Evolutionary conservation across 108 stramenopile genomes (phyloP), one percentile per base, ranked within the genome.

Genomic region (Tribonema minus): DNA sequence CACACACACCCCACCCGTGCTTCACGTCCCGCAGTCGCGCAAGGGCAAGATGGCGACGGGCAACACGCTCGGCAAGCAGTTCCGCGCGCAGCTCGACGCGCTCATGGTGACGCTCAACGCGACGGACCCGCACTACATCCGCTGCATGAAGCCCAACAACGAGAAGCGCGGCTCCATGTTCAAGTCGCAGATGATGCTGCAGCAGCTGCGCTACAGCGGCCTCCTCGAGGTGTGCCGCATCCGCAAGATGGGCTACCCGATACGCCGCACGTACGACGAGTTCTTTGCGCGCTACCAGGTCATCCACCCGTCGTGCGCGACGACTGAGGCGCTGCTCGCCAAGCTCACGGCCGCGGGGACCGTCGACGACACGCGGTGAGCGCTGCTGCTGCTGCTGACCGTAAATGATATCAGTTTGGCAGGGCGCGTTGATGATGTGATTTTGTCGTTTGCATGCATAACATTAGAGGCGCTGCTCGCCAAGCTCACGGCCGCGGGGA

Each of bases 101-200:
- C 84, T 84, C 60, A 84, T 84, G 84, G 61, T 37, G 31, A 83
- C 84, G 3, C 82, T 84, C 12, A 76, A 82, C 33, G 67, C 82
- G 59, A 84, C 84, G 25, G 67, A 71, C 40, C 84, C 84, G 28
- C 84, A 84, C 82, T 84, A 82, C 82, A 83, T 84, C 67, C 30
- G 84, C 58, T 99, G 99, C 81, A 82, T 99, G 72, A 98, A 98
- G 84, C 96, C 96, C 1, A 86, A 86, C 81, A 76, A 73, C 67
- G 73, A 68, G 27, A 86, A 86, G 46, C 41, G 62, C 9, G 61
- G 80, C 20, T 54, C 34, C 27, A 29, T 65, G 32, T 86, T 86
- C 72, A 74, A 76, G 9, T 37, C 71, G 33, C 75, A 41, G 12
- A 37, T 84, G 83, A 81, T 85, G 46, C 75, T 86, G 35, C 38